A percentile compares a stretch with the other conserved stretches of the same genome.
Conservation (phyloP, 495 filamentous ascomycete species). For the Lichenothelia convexa region DNA sequence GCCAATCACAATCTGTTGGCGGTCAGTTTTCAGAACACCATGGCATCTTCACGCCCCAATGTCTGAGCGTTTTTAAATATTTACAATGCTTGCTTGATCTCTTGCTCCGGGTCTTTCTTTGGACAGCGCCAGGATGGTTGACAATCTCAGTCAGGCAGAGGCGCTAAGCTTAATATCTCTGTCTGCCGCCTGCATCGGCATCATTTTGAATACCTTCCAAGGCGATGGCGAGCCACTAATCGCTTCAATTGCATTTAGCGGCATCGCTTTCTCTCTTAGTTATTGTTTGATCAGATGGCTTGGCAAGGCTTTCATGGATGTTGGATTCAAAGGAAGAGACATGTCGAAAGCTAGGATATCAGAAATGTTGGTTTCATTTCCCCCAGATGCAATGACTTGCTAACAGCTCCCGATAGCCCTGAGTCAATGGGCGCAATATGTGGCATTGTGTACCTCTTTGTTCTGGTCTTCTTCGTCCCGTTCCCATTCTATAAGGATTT, state of each 20-base stretch:
- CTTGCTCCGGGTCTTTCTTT: not conserved
- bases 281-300: constrained; percentile 88
- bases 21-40: too few species aligned
- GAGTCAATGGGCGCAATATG: constrained; percentile 97
- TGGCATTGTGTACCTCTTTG: constrained; percentile 76
- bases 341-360: constrained; percentile 59
- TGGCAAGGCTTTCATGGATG: constrained; percentile 73
- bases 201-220: constrained; percentile 65
- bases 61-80: too few species aligned
- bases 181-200: constrained; percentile 45
- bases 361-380: constrained; percentile 43
- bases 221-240: constrained; percentile 79
- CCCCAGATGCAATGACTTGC: not conserved
- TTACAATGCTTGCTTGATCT: too few species aligned
- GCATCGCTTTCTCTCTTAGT: constrained; percentile 58
- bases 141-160: constrained; percentile 46
- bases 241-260: constrained; percentile 71
- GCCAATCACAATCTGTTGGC: too few species aligned
- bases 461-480: constrained; percentile 78
- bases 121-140: constrained; percentile 11
- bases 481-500: constrained; percentile 98
- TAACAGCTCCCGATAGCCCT: constrained; percentile 32
- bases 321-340: constrained; percentile 81
- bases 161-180: constrained; percentile 50
- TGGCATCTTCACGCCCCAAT: too few species aligned